Percentiles rank a stretch among this genome's conserved stretches.
Evolutionary conservation across 192 early-diverging fungal genomes (phyloP).

Genomic region (Backusella liffmaniae): DNA sequence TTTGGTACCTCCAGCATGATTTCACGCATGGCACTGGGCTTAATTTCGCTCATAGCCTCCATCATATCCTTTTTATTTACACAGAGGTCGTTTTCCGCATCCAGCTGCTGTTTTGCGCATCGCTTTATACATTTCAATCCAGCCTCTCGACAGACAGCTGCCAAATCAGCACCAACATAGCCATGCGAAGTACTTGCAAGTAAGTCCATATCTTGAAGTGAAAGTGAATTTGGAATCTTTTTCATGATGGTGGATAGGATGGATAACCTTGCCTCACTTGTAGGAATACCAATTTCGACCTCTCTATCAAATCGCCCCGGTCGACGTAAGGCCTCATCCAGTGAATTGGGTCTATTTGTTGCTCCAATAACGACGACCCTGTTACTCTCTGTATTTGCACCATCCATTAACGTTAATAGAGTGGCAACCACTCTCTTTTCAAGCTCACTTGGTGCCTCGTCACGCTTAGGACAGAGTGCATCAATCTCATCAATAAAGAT

Average conservation of each 20-base stretch:
- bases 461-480: conserved; percentile 85
- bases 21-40: conserved; percentile 87
- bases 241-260: conserved; percentile 74
- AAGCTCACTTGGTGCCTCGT: conserved; percentile 76
- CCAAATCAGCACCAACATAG: conserved; percentile 97
- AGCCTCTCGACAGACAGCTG: conserved; percentile 83
- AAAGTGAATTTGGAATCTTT: conserved; percentile 67
- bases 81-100: conserved; percentile 34
- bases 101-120: conserved; percentile 2
- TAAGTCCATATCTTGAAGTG: conserved; percentile 49
- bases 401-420: conserved; percentile 93
- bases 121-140: conserved; percentile 77
- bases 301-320: conserved; percentile 96
- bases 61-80: conserved; percentile 58
- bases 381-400: conserved; percentile 39
- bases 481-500: conserved; percentile 97
- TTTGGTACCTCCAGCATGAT: conserved; percentile 91
- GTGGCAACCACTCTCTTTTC: conserved; percentile 92
- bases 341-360: conserved; percentile 86
- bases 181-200: conserved; percentile 81
- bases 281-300: conserved; percentile 95
- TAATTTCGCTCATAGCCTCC: conserved; percentile 50
- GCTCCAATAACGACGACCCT: conserved; percentile 84
- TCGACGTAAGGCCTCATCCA: conserved; percentile 88
- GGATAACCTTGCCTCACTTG: conserved; percentile 56